A percentile compares a stretch with the other conserved stretches of the same genome.
These are phyloP conservation scores for Hymenotorrendiella dingleyae DNA, from an alignment of 2,329 filamentous ascomycete genomes.

Conservation along the genomic window DNA sequence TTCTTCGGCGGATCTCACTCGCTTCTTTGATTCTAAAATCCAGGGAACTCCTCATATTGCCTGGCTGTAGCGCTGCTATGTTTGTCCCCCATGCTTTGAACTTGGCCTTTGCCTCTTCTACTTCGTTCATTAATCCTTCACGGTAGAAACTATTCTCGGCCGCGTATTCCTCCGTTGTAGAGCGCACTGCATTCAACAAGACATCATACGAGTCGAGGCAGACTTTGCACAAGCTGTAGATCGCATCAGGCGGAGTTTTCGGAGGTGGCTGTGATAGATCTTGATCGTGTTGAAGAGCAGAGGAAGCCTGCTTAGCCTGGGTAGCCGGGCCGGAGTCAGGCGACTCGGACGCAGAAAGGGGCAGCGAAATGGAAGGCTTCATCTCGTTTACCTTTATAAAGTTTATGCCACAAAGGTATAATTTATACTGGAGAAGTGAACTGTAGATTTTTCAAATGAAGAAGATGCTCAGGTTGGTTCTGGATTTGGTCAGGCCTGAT, in stretches of 20 bases:
- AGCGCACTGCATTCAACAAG: neutral
- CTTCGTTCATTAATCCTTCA: conserved; percentile 2
- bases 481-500: too few species aligned
- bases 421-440: too few species aligned
- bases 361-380: too few species aligned
- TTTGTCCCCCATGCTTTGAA: conserved; percentile 23
- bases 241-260: conserved; percentile 22
- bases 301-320: too few species aligned
- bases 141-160: conserved; percentile 9
- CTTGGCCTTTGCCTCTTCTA: conserved; percentile 11
- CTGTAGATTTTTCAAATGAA: too few species aligned
- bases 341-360: too few species aligned
- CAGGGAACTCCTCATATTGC: conserved; percentile 14
- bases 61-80: conserved; percentile 21
- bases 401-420: too few species aligned
- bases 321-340: too few species aligned
- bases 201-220: conserved; percentile 1
- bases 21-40: conserved; percentile 22
- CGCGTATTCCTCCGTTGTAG: neutral
- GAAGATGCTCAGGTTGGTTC: too few species aligned
- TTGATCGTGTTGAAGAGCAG: too few species aligned
- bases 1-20: conserved; percentile 14
- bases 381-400: too few species aligned
- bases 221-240: neutral
- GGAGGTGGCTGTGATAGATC: too few species aligned